Base-by-base conservation (phyloP, 2,329 filamentous ascomycete species). In the Fusarium chaquense region DNA sequence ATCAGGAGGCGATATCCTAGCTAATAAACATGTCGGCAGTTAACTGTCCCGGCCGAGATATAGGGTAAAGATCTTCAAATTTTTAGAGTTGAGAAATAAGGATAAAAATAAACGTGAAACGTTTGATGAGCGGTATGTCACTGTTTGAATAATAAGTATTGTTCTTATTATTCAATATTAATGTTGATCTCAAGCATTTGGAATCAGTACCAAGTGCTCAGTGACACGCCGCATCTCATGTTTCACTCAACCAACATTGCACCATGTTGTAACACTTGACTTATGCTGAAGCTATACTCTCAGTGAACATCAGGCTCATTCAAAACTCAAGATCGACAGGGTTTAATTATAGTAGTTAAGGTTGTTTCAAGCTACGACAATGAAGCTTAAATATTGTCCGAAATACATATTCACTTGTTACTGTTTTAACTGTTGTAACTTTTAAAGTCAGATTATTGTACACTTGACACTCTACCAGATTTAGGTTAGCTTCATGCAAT, bases 21-120 rank as follows among this genome's bases (percentile, higher is more conserved):
- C 5, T 22, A n/a, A 45, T 18, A 44, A 35, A 30, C 50, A 62
- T 40, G 20, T 54, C 46, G 57, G 59, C 22, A 62, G 28, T 62
- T 15, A 18, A 33, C 9, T 3, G 6, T 45, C 36, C 57, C 59
- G 45, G 22, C 1, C 0, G 10, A 15, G 22, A 24, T 54, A 45
- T 52, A 62, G 59, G 57, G 59, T 62, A 51, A 51, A 62, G 40
- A 40, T 44, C 28, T 5, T 33, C 6, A 7, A 11, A 16, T 11
- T 58, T 45, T 30, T 11, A 32, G 7, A 51, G 55, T 60, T 40
- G 9, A 18, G 24, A 51, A 51, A 51, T 44, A 22, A 18, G 4
- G 36, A 43, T 61, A 61, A 61, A 61, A 61, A 61, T 61, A 61
- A 61, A 61, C 11, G 30, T 52, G 56, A 61, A 61, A 61, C 58